A percentile compares a stretch with the other conserved stretches of the same genome.
Evolutionary conservation across 2,329 filamentous ascomycete genomes (phyloP).

Genomic region (Aspergillus brasiliensis): DNA sequence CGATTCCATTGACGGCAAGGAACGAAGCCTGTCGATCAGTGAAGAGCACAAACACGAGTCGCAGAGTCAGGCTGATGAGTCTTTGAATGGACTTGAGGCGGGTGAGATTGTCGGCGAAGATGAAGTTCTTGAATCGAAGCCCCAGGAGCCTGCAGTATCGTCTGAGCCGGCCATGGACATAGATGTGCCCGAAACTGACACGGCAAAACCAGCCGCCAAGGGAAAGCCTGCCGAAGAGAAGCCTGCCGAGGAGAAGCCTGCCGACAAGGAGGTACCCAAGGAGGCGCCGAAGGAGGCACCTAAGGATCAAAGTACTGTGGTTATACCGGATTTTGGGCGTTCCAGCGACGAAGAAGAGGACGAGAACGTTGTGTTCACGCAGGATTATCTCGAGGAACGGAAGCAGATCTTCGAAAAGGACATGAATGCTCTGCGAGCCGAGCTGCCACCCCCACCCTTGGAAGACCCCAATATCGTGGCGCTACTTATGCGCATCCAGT

Average conservation of each 20-base stretch:
- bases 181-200: not conserved
- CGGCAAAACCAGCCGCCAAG: slow-evolving; percentile 8
- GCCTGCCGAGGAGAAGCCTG: no score
- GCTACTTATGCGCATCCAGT: slow-evolving; percentile 47
- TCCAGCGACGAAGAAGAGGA: slow-evolving; percentile 50
- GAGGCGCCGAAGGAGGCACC: not conserved
- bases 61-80: slow-evolving; percentile 16
- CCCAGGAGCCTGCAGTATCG: not conserved
- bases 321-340: slow-evolving; percentile 38
- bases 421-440: slow-evolving; percentile 44
- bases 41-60: slow-evolving; percentile 24
- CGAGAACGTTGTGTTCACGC: slow-evolving; percentile 48
- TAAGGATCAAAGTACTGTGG: slow-evolving; percentile 16
- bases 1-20: slow-evolving; percentile 35
- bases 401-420: slow-evolving; percentile 49
- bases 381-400: slow-evolving; percentile 50
- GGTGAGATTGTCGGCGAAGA: slow-evolving; percentile 18
- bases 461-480: slow-evolving; percentile 46
- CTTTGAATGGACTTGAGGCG: slow-evolving; percentile 16
- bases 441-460: slow-evolving; percentile 46
- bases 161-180: not conserved
- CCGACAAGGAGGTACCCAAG: no score
- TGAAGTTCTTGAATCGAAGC: slow-evolving; percentile 9
- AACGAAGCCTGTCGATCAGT: slow-evolving; percentile 20
- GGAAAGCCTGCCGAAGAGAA: not conserved